Evolutionary conservation across 2,329 filamentous ascomycete species (phyloP).

Genomic region (Didymella glomerata): DNA sequence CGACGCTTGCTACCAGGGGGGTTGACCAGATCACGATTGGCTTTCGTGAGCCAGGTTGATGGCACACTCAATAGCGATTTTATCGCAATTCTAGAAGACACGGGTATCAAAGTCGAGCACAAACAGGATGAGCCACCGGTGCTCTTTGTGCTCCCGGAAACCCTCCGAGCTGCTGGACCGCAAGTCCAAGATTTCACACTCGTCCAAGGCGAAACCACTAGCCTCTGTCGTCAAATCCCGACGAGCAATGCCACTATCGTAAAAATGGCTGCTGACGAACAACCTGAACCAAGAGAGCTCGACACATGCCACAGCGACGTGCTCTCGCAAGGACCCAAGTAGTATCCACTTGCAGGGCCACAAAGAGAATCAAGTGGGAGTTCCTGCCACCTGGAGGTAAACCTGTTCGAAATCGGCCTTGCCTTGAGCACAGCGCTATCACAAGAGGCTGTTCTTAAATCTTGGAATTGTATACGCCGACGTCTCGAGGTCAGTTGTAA

Average conservation of each 20-base stretch:
- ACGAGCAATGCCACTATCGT: too few species aligned
- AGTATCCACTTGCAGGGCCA: neutral
- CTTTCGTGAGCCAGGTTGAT: neutral
- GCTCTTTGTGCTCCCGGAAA: neutral
- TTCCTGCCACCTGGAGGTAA: neutral
- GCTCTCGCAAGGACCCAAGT: neutral
- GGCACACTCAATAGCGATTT: neutral
- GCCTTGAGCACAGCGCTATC: neutral
- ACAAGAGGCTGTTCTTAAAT: neutral
- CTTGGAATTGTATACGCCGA: too few species aligned
- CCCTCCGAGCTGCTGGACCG: neutral
- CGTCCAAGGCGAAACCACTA: neutral
- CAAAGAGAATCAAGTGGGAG: neutral
- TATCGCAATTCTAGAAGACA: neutral
- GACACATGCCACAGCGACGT: neutral
- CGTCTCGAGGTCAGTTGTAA: too few species aligned
- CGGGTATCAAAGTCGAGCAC: neutral
- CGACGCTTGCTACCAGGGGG: neutral
- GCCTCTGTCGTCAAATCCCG: too few species aligned
- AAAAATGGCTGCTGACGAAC: too few species aligned
- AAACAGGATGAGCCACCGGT: neutral
- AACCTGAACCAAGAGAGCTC: neutral
- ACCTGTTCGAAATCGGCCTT: neutral
- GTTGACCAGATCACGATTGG: neutral
- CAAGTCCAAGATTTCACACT: neutral